These are phyloP conservation scores for Sisymbrium irio DNA, from an alignment of 345 rosid species.

Conservation along the genomic window DNA sequence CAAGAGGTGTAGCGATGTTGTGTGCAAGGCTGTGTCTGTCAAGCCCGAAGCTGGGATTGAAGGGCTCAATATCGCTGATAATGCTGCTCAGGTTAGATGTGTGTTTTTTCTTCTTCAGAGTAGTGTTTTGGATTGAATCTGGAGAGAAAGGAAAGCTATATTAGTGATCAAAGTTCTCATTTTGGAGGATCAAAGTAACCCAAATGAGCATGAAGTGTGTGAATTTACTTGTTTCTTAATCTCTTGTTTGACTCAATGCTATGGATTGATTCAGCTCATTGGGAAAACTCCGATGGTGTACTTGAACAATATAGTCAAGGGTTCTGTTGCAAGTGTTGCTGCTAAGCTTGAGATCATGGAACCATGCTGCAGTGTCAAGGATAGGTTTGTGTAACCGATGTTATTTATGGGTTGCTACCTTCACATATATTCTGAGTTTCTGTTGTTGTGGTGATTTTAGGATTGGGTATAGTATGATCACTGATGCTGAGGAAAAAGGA, in stretches of 20 bases:
- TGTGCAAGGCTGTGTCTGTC: slow-evolving; percentile 67
- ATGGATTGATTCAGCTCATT: slow-evolving; percentile 54
- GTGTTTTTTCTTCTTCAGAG: not conserved
- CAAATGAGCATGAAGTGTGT: not conserved
- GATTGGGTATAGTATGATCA: slow-evolving; percentile 61
- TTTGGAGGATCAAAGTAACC: not conserved
- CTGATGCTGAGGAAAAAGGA: slow-evolving; percentile 42
- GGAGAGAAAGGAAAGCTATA: not conserved
- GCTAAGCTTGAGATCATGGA: slow-evolving; percentile 97
- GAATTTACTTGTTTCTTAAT: not conserved
- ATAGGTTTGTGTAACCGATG: slow-evolving; percentile 47
- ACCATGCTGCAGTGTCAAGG: slow-evolving; percentile 91
- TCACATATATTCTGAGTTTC: not conserved
- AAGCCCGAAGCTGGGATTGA: slow-evolving; percentile 41
- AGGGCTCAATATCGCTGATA: slow-evolving; percentile 83
- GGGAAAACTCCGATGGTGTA: slow-evolving; percentile 97
- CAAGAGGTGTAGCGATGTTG: slow-evolving; percentile 33
- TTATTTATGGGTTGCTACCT: not conserved
- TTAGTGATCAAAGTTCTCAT: not conserved
- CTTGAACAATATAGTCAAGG: slow-evolving; percentile 80
- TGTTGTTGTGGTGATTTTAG: slow-evolving; percentile 41
- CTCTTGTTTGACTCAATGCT: not conserved
- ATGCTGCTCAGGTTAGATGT: slow-evolving; percentile 71
- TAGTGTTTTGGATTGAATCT: not conserved
- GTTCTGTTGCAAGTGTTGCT: slow-evolving; percentile 77